A percentile compares a stretch with the other conserved stretches of the same genome.
phyloP scores from a whole-genome alignment of 1,139 yeast species.

The Meyerozyma carpophila region DNA sequence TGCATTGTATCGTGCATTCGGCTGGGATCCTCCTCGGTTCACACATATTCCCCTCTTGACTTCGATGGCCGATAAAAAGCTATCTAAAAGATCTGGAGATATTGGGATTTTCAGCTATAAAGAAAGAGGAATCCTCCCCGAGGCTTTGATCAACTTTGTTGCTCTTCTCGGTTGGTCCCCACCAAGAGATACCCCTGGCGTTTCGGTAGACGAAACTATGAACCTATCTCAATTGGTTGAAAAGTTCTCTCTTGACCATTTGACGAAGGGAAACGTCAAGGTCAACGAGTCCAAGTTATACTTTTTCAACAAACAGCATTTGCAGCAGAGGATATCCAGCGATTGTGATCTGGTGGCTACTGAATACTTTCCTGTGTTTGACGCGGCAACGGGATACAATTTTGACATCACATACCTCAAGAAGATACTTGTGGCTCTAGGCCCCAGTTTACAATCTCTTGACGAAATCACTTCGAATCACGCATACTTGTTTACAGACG shows the following conservation, averaged over 20 bases:
- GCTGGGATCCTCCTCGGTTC: conserved; percentile 78
- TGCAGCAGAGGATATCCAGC: conserved; percentile 31
- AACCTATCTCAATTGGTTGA: conserved; percentile 47
- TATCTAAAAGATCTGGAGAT: conserved; percentile 84
- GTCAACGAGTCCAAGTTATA: conserved; percentile 73
- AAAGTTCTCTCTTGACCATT: conserved; percentile 52
- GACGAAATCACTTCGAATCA: conserved; percentile 44
- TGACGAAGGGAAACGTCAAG: conserved; percentile 91
- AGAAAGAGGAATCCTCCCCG: conserved; percentile 68
- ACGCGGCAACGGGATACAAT: conserved; percentile 7
- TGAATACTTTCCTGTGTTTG: conserved; percentile 19
- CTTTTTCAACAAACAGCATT: conserved; percentile 70
- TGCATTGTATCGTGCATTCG: conserved; percentile 80
- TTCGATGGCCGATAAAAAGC: conserved; percentile 66
- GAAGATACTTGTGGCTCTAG: conserved; percentile 23
- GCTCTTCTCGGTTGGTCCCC: conserved; percentile 97
- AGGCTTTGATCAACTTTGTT: conserved; percentile 80
- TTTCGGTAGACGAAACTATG: conserved; percentile 56
- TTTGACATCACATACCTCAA: conserved; percentile 16
- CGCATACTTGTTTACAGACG: conserved; percentile 41
- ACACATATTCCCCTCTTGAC: conserved; percentile 90
- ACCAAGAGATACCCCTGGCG: conserved; percentile 46
- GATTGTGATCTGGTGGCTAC: conserved; percentile 29
- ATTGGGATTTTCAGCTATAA: conserved; percentile 59
- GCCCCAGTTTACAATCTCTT: conserved; percentile 40